Evolutionary conservation across 2,329 filamentous ascomycete genomes (phyloP).

Genomic region (Calonectria pauciramosa): DNA sequence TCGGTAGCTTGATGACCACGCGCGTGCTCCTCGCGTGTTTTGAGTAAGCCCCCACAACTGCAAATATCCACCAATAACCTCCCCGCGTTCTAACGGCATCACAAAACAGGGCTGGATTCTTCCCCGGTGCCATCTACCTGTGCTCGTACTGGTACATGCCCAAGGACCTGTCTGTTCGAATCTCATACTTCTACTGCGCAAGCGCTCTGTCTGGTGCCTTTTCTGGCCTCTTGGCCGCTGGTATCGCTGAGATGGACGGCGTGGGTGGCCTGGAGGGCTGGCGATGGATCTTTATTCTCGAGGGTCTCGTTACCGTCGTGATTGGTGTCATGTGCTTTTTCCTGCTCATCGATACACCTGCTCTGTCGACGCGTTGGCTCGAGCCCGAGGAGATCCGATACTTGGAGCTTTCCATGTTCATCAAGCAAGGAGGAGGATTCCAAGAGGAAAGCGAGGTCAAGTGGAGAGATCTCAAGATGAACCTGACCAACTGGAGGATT

Average conservation of each 20-base stretch:
- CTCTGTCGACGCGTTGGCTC: conserved; percentile 52
- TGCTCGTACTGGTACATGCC: conserved; percentile 84
- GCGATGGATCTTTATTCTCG: conserved; percentile 47
- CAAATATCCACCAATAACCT: neutral
- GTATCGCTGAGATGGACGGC: conserved; percentile 75
- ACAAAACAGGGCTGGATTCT: conserved; percentile 69
- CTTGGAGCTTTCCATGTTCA: conserved; percentile 46
- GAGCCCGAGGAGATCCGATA: conserved; percentile 43
- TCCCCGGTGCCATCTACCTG: conserved; percentile 80
- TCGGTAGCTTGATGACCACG: conserved; percentile 71
- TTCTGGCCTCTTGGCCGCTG: conserved; percentile 77
- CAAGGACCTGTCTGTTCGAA: conserved; percentile 78
- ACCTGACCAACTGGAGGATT: conserved; percentile 48
- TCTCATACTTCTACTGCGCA: conserved; percentile 83
- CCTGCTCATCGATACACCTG: conserved; percentile 59
- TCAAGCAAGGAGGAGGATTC: conserved; percentile 49
- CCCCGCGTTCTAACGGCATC: neutral
- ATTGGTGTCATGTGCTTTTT: conserved; percentile 57
- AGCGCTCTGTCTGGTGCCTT: conserved; percentile 82
- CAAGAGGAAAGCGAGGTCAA: conserved; percentile 35
- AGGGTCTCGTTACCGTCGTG: conserved; percentile 51
- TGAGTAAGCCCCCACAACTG: conserved; percentile 58
- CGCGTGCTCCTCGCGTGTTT: conserved; percentile 76
- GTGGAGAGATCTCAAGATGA: conserved; percentile 44
- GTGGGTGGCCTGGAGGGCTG: conserved; percentile 59